phyloP scores from a whole-genome alignment of 1,284 basidiomycete species.

The Cryptococcus hybrid region DNA sequence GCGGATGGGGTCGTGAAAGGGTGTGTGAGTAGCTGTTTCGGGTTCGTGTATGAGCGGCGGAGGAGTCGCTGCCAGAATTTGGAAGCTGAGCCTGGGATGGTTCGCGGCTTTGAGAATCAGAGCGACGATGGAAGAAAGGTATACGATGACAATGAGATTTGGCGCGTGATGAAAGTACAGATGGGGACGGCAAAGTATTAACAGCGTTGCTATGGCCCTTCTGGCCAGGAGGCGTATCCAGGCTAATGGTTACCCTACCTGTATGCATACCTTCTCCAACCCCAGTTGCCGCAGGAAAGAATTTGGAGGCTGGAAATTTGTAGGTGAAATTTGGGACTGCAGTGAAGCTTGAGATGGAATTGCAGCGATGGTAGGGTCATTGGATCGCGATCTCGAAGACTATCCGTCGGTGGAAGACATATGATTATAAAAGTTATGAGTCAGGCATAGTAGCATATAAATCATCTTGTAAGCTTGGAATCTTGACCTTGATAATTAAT shows the following conservation, averaged over 20 bases:
- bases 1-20: no score
- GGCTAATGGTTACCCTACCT: constrained; percentile 6
- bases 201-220: background rate
- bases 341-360: background rate
- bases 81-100: background rate
- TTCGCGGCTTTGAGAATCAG: background rate
- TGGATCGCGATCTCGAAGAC: constrained; percentile 12
- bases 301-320: no score
- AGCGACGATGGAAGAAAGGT: no score
- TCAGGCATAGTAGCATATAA: background rate
- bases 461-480: background rate
- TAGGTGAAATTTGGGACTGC: background rate
- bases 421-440: background rate
- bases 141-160: background rate
- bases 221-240: constrained; percentile 9
- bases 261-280: no score
- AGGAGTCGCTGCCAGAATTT: no score
- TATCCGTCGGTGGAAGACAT: background rate
- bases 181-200: constrained; percentile 2
- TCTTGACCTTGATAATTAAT: background rate
- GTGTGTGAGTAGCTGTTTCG: no score
- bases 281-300: no score
- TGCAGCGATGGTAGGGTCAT: background rate
- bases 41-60: no score
- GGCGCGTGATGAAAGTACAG: background rate